phyloP scores from a whole-genome alignment of 1,284 basidiomycete genomes.

The Ustilago esculenta region DNA sequence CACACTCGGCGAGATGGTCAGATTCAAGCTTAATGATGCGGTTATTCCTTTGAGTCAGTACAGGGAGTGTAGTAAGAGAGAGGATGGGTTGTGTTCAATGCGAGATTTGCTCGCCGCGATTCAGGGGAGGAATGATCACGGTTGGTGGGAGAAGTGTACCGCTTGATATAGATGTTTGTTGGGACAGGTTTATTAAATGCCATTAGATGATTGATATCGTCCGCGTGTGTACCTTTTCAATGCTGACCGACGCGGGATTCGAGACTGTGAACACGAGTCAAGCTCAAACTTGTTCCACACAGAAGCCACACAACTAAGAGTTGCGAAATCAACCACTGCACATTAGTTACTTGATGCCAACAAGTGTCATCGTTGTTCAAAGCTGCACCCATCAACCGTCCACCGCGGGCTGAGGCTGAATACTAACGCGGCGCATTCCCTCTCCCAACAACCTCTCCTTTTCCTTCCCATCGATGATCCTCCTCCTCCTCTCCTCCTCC shows the following conservation, averaged over 20 bases:
- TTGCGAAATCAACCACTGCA: no score
- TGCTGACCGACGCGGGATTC: no score
- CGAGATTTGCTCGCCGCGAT: slow-evolving; percentile 41
- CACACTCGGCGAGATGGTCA: slow-evolving; percentile 4
- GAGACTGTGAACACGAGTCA: no score
- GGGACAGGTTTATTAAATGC: slow-evolving; percentile 2
- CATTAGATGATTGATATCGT: no score
- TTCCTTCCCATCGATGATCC: slow-evolving; percentile 38
- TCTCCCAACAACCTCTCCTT: slow-evolving; percentile 33
- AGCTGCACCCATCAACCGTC: no score
- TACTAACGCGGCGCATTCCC: slow-evolving; percentile 23
- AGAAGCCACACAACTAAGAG: no score
- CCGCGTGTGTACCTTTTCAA: no score
- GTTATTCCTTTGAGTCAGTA: slow-evolving; percentile 57
- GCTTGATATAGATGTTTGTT: no score
- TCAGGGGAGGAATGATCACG: slow-evolving; percentile 38
- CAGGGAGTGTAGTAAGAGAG: slow-evolving; percentile 33
- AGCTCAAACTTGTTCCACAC: no score
- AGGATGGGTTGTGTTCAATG: slow-evolving; percentile 55
- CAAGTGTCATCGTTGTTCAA: no score
- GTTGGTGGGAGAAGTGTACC: slow-evolving; percentile 44
- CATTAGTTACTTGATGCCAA: no score
- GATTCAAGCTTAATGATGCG: slow-evolving; percentile 57
- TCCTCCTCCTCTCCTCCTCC: slow-evolving; percentile 30
- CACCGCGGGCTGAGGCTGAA: background rate